A percentile compares a stretch with the other conserved stretches of the same genome.
Evolutionary conservation across 352 stramenopile species (phyloP).

Genomic region (Pseudoperonospora humuli): DNA sequence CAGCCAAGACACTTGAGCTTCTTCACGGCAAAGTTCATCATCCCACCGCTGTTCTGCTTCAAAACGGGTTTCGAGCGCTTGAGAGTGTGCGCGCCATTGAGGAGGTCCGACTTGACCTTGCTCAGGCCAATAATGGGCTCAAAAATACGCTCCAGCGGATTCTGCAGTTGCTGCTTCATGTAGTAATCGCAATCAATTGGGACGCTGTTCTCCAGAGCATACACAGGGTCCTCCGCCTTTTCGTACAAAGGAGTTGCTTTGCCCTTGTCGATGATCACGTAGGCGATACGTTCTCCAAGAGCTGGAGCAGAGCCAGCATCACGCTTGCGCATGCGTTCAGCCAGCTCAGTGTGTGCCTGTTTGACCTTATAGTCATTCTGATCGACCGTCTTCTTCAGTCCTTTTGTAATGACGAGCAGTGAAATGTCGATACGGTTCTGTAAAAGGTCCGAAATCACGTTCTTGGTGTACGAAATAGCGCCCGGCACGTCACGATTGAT

Average conservation of each 20-base stretch:
- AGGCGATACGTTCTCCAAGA: slow-evolving; percentile 98
- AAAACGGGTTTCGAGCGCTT: slow-evolving; percentile 96
- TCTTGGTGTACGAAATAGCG: slow-evolving; percentile 97
- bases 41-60: slow-evolving; percentile 92
- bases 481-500: slow-evolving; percentile 94
- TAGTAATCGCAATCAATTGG: slow-evolving; percentile 99
- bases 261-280: slow-evolving; percentile 98
- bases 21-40: slow-evolving; percentile 99
- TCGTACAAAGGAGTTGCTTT: slow-evolving; percentile 95
- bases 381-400: slow-evolving; percentile 96
- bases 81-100: slow-evolving; percentile 96
- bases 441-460: slow-evolving; percentile 96
- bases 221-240: slow-evolving; percentile 98
- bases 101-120: slow-evolving; percentile 86
- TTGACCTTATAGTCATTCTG: slow-evolving; percentile 99
- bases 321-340: slow-evolving; percentile 96
- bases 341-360: slow-evolving; percentile 97
- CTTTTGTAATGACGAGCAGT: slow-evolving; percentile 99
- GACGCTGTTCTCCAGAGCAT: slow-evolving; percentile 97
- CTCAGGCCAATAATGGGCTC: slow-evolving; percentile 95
- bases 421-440: slow-evolving; percentile 99
- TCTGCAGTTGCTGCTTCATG: slow-evolving; percentile 97
- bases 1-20: slow-evolving; percentile 97
- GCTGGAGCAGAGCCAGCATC: slow-evolving; percentile 95
- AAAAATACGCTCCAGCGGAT: slow-evolving; percentile 97